A percentile compares a stretch with the other conserved stretches of the same genome.
These are phyloP conservation scores for Monilinia fructigena DNA, from an alignment of 2,329 filamentous ascomycete species.

Conservation along the genomic window DNA sequence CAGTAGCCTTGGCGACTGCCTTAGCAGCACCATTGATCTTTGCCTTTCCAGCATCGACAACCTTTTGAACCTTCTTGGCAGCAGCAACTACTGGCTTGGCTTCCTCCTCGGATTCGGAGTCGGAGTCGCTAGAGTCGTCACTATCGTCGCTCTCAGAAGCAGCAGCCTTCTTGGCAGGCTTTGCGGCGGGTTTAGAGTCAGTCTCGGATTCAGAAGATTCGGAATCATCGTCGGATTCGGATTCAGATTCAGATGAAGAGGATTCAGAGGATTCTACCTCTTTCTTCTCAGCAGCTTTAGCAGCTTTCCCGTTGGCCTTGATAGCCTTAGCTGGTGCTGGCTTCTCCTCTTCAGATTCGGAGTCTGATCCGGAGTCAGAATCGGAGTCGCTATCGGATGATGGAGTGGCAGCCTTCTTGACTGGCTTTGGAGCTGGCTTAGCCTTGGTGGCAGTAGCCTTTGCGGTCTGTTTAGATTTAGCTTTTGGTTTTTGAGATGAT, in stretches of 20 bases:
- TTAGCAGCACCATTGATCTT: constrained; percentile 38
- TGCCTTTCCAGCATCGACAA: constrained; percentile 33
- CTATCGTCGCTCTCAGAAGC: constrained; percentile 37
- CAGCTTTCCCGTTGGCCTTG: constrained; percentile 24
- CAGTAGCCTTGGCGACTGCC: constrained; percentile 37
- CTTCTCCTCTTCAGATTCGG: constrained; percentile 40
- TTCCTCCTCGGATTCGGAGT: constrained; percentile 30
- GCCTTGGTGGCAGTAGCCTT: constrained; percentile 50
- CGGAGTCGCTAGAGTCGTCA: constrained; percentile 35
- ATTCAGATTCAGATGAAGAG: constrained; percentile 37
- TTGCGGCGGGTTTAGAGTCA: constrained; percentile 29
- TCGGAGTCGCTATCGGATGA: constrained; percentile 42
- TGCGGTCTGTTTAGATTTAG: constrained; percentile 65
- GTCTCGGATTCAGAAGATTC: constrained; percentile 28
- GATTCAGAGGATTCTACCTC: constrained; percentile 42
- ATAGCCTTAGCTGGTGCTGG: constrained; percentile 27
- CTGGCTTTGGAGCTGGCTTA: constrained; percentile 37
- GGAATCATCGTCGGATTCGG: constrained; percentile 27
- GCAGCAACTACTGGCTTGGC: constrained; percentile 34
- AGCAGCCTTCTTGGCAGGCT: constrained; percentile 33
- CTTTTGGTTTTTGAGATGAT: constrained; percentile 61
- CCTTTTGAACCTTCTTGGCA: constrained; percentile 35
- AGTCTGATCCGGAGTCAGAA: constrained; percentile 35
- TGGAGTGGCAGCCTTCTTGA: constrained; percentile 45
- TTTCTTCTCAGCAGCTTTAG: constrained; percentile 38